Evolutionary conservation across 2,329 filamentous ascomycete species (phyloP).

Genomic region (Neurospora sp.): DNA sequence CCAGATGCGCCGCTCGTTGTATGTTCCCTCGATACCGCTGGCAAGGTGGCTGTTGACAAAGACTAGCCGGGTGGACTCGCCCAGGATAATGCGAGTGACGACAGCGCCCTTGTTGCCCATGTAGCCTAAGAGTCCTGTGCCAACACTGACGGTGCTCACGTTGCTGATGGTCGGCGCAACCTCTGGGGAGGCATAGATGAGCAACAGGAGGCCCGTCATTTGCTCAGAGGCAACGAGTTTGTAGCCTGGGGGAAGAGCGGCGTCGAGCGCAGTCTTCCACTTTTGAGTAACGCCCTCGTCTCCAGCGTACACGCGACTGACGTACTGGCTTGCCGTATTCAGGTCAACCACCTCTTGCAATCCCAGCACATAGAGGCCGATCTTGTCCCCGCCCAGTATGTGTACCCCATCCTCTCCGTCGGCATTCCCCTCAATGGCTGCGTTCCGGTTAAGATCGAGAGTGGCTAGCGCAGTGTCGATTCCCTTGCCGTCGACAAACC

Average conservation of each 20-base stretch:
- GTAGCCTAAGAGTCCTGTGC: slow-evolving; percentile 84
- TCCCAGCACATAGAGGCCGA: slow-evolving; percentile 82
- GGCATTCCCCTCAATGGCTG: slow-evolving; percentile 28
- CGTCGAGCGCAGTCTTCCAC: slow-evolving; percentile 71
- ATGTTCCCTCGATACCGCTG: slow-evolving; percentile 68
- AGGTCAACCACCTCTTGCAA: slow-evolving; percentile 90
- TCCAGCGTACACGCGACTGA: slow-evolving; percentile 60
- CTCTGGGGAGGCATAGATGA: slow-evolving; percentile 76
- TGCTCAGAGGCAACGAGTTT: slow-evolving; percentile 70
- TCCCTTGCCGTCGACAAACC: slow-evolving; percentile 76
- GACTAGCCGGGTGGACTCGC: slow-evolving; percentile 78
- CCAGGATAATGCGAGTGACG: slow-evolving; percentile 69
- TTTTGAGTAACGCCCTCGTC: slow-evolving; percentile 48
- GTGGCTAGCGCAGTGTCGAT: slow-evolving; percentile 53
- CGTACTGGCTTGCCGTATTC: slow-evolving; percentile 65
- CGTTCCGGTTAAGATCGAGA: slow-evolving; percentile 34
- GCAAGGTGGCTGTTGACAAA: slow-evolving; percentile 90
- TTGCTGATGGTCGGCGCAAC: slow-evolving; percentile 67
- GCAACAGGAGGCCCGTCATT: slow-evolving; percentile 70
- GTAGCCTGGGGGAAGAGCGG: slow-evolving; percentile 68
- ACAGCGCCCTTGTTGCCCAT: slow-evolving; percentile 95
- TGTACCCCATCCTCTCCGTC: slow-evolving; percentile 37
- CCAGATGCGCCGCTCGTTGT: slow-evolving; percentile 80
- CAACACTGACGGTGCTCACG: slow-evolving; percentile 72
- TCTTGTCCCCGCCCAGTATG: slow-evolving; percentile 51